Evolutionary conservation across 495 filamentous ascomycete genomes (phyloP).

Genomic region (Penicillium atrosanguineum): DNA sequence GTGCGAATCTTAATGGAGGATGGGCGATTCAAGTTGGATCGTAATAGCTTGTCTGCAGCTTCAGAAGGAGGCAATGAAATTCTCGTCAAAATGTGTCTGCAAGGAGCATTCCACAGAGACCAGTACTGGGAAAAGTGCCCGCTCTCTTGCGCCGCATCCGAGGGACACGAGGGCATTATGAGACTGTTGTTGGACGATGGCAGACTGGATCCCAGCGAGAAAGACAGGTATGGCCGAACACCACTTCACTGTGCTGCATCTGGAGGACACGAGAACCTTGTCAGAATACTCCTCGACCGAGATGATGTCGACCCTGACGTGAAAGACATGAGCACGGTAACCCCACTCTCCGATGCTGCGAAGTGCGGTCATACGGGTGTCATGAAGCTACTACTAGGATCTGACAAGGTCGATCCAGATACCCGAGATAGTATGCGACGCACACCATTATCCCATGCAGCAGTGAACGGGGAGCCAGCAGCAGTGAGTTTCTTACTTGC

Average conservation of each 20-base stretch:
- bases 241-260: neutral
- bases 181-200: neutral
- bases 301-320: neutral
- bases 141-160: neutral
- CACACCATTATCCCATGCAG: neutral
- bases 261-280: neutral
- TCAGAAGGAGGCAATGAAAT: neutral
- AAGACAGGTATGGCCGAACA: neutral
- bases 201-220: neutral
- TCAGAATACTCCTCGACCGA: neutral
- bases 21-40: neutral
- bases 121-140: neutral
- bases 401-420: neutral
- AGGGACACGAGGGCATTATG: neutral
- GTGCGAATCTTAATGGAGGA: neutral
- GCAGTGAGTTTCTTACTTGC: neutral
- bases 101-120: neutral
- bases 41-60: neutral
- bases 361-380: neutral
- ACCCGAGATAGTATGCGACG: neutral
- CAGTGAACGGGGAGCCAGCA: neutral
- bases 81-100: neutral
- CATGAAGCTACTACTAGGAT: neutral
- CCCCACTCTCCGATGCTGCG: neutral
- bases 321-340: neutral